Conservation (phyloP, 106 monocot genomes). For the Gastrodia elata region DNA sequence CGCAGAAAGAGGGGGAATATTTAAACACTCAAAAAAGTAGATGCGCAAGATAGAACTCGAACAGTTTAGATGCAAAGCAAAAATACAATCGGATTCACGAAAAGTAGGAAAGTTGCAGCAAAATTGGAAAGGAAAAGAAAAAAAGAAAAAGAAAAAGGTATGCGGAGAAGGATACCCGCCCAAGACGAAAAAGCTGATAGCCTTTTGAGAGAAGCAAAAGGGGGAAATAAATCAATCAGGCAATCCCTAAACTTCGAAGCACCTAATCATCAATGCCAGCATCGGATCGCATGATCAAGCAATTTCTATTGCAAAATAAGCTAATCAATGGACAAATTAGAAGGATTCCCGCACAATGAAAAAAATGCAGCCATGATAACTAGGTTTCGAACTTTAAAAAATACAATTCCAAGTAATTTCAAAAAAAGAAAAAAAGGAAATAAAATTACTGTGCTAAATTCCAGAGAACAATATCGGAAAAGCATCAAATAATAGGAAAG, state of each 20-base stretch:
- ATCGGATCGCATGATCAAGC: neutral
- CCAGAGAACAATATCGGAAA: neutral
- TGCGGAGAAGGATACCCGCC: neutral
- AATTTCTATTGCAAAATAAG: neutral
- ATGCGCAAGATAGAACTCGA: neutral
- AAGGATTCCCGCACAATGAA: neutral
- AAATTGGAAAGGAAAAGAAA: neutral
- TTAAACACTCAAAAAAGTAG: neutral
- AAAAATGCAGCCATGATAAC: neutral
- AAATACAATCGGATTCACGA: neutral
- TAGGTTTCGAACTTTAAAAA: constrained; percentile 2
- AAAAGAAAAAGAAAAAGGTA: neutral
- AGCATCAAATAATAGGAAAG: neutral
- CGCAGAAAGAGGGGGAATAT: neutral
- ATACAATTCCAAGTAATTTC: neutral
- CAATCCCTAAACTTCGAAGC: neutral
- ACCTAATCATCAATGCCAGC: neutral
- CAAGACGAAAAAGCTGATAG: neutral
- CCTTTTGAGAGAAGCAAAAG: neutral
- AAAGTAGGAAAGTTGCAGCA: constrained; percentile 1
- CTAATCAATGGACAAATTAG: neutral
- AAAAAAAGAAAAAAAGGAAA: neutral
- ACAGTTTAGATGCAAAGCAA: neutral
- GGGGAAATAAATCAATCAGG: neutral
- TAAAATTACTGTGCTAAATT: too few species aligned